These are phyloP conservation scores for Fusarium miscanthi DNA, from an alignment of 2,329 filamentous ascomycete species.

Conservation along the genomic window DNA sequence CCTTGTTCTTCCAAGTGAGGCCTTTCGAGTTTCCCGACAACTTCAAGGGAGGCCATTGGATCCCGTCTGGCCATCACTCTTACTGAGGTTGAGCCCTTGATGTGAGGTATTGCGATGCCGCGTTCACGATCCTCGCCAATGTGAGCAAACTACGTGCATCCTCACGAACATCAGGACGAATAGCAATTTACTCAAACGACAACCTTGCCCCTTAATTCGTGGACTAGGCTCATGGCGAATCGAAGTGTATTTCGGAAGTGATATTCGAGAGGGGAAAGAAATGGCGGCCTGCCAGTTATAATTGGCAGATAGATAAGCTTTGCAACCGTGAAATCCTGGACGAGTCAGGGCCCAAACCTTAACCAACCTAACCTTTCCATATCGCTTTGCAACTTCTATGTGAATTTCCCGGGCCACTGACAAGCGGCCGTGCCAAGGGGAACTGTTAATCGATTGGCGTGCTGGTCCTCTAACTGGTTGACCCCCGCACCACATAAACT, in stretches of 20 bases:
- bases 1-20: no score
- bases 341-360: background rate
- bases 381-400: no score
- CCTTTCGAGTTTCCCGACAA: accelerated
- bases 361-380: accelerated
- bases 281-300: accelerated
- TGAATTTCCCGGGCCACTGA: no score
- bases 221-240: accelerated
- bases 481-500: background rate
- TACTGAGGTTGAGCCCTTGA: no score
- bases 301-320: background rate
- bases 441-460: no score
- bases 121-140: background rate
- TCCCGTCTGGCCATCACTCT: accelerated
- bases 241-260: background rate
- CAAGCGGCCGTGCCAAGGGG: no score
- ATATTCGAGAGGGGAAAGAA: background rate
- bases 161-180: background rate
- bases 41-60: no score
- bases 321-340: background rate
- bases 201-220: background rate
- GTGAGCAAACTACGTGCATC: background rate
- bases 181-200: background rate
- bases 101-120: background rate
- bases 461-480: no score